Evolutionary conservation across 768 basidiomycete genomes (phyloP).

Genomic region (Tephrocybe sp.): DNA sequence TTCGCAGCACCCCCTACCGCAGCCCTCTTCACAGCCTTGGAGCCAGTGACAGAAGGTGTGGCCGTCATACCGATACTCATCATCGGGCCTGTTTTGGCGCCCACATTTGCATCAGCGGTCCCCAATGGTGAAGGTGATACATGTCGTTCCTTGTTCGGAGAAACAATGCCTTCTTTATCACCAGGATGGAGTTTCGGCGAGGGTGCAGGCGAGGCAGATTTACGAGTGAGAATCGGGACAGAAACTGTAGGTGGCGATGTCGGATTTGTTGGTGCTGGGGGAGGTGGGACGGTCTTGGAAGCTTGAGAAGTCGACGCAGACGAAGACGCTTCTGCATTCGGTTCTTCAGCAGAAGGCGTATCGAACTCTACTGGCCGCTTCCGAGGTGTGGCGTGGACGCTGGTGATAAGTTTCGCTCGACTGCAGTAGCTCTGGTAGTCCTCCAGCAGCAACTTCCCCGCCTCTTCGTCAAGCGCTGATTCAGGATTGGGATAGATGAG

Average conservation of each 20-base stretch:
- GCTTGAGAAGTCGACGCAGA: conserved; percentile 24
- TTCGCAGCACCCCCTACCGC: conserved; percentile 50
- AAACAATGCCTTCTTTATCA: conserved; percentile 37
- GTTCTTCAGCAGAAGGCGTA: conserved; percentile 36
- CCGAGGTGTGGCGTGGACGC: conserved; percentile 87
- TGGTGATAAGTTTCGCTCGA: conserved; percentile 86
- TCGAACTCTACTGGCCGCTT: conserved; percentile 74
- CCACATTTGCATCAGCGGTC: conserved; percentile 71
- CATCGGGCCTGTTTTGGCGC: conserved; percentile 32
- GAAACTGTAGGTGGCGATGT: conserved; percentile 31
- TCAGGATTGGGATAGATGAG: conserved; percentile 97
- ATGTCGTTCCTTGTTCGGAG: conserved; percentile 55
- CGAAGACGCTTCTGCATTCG: conserved; percentile 29
- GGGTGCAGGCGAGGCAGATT: conserved; percentile 43
- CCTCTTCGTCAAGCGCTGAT: conserved; percentile 94
- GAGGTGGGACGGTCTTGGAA: conserved; percentile 20
- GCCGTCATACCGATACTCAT: conserved; percentile 34
- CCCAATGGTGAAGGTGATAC: conserved; percentile 69
- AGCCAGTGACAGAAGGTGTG: conserved; percentile 33
- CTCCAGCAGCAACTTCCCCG: conserved; percentile 87
- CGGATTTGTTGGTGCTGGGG: conserved; percentile 19
- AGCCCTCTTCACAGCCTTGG: conserved; percentile 71
- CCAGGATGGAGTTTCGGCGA: conserved; percentile 38
- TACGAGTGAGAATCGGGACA: conserved; percentile 43
- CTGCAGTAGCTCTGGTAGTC: conserved; percentile 87